Evolutionary conservation across 2,329 filamentous ascomycete genomes (phyloP).

Genomic region (Alternaria solani): DNA sequence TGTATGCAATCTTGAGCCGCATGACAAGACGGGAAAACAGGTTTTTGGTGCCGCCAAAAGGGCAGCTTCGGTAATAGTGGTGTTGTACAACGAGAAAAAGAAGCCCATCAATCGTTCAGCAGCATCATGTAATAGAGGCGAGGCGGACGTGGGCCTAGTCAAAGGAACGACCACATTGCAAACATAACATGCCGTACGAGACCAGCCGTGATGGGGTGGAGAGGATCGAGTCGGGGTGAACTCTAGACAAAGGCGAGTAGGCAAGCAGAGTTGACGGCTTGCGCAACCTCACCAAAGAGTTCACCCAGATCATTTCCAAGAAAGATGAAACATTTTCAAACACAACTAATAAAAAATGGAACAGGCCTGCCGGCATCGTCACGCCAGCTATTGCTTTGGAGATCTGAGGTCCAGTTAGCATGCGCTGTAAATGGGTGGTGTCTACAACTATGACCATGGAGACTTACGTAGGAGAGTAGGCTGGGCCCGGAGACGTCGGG

Average conservation of each 20-base stretch:
- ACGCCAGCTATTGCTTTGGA: conserved; percentile 42
- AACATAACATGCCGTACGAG: conserved; percentile 22
- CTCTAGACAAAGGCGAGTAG: conserved; percentile 27
- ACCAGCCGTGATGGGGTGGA: conserved; percentile 19
- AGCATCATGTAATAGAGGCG: background rate
- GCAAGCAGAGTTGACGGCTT: background rate
- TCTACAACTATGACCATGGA: conserved; percentile 37
- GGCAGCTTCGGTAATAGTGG: conserved; percentile 14
- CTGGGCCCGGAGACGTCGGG: conserved; percentile 47
- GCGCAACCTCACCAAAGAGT: conserved; percentile 34
- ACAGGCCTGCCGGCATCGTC: conserved; percentile 3
- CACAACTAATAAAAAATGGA: conserved; percentile 30
- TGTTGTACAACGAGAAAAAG: conserved; percentile 29
- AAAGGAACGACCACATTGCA: conserved; percentile 44
- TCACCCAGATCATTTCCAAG: conserved; percentile 24
- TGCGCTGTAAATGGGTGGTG: background rate
- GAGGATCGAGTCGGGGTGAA: conserved; percentile 13
- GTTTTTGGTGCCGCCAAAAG: conserved; percentile 16
- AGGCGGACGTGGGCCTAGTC: conserved; percentile 47
- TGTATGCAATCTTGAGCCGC: conserved; percentile 4
- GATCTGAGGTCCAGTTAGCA: conserved; percentile 42
- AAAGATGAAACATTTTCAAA: conserved; percentile 40
- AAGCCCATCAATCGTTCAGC: conserved; percentile 12
- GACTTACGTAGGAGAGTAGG: conserved; percentile 58
- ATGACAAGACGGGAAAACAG: conserved; percentile 6